phyloP scores from a whole-genome alignment of 2,329 filamentous ascomycete species.

The Diaporthe australafricana region DNA sequence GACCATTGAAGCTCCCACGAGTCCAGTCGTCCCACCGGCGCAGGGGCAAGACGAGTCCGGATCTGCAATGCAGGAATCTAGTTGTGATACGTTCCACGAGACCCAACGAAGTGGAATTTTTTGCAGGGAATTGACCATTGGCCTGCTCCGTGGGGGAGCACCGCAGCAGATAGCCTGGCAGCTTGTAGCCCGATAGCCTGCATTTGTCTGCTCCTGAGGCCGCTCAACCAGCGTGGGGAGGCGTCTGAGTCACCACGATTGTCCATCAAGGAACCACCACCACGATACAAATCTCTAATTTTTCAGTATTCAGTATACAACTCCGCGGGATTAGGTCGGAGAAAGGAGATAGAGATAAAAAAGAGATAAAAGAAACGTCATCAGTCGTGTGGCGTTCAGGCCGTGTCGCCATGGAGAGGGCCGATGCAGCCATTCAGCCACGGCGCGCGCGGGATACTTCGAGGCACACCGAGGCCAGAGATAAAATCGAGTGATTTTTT shows the following conservation, averaged over 20 bases:
- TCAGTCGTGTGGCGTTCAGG: conserved; percentile 6
- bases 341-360: background rate
- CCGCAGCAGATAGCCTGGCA: background rate
- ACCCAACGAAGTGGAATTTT: background rate
- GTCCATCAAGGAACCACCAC: background rate
- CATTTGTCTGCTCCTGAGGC: background rate
- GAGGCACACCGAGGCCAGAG: background rate
- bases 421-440: conserved; percentile 9
- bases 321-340: background rate
- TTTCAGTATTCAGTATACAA: background rate
- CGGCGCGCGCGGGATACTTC: background rate
- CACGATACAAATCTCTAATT: background rate
- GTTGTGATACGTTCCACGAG: conserved; percentile 20
- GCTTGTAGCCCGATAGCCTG: too few species aligned
- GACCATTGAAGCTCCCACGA: conserved; percentile 17
- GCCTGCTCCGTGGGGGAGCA: background rate
- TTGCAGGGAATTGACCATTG: background rate
- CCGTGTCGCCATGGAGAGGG: conserved; percentile 3
- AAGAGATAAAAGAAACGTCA: background rate
- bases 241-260: background rate
- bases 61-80: conserved; percentile 21
- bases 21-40: conserved; percentile 1
- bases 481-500: conserved; percentile 16
- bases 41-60: conserved; percentile 20
- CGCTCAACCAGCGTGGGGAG: background rate